These are phyloP conservation scores for Magnolia officinalis DNA, from an alignment of 164 flowering plant genomes.

Conservation along the genomic window DNA sequence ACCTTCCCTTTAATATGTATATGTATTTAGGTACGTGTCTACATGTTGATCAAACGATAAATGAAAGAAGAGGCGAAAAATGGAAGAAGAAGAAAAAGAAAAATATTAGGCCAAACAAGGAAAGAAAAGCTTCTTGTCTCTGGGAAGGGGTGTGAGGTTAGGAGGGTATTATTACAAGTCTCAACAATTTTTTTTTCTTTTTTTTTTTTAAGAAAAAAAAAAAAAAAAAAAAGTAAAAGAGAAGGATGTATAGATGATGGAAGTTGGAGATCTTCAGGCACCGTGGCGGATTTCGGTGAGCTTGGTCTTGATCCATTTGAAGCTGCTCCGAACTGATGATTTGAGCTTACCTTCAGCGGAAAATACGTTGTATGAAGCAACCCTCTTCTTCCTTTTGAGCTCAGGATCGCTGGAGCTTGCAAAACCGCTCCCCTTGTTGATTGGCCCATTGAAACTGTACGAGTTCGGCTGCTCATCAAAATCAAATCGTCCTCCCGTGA, in stretches of 20 bases:
- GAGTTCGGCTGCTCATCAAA: constrained; percentile 34
- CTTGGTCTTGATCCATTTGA: constrained; percentile 85
- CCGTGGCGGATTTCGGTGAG: constrained; percentile 45
- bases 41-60: too few species aligned
- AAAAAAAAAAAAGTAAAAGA: not conserved
- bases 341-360: constrained; percentile 61
- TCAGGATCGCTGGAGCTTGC: constrained; percentile 48
- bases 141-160: too few species aligned
- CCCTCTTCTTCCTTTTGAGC: constrained; percentile 67
- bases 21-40: too few species aligned
- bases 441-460: constrained; percentile 66
- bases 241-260: not conserved
- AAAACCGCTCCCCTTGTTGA: constrained; percentile 34
- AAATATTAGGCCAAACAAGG: too few species aligned
- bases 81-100: too few species aligned
- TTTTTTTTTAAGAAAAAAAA: too few species aligned
- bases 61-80: too few species aligned
- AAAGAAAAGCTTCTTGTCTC: too few species aligned
- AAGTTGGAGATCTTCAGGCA: constrained; percentile 4
- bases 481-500: constrained; percentile 36
- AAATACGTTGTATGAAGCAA: constrained; percentile 61
- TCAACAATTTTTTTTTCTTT: not conserved
- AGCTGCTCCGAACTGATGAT: constrained; percentile 54
- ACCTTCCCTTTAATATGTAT: too few species aligned
- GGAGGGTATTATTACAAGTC: constrained; percentile 12